A percentile compares a stretch with the other conserved stretches of the same genome.
Evolutionary conservation across 495 filamentous ascomycete genomes (phyloP).

Genomic region (Xylaria bambusicola): DNA sequence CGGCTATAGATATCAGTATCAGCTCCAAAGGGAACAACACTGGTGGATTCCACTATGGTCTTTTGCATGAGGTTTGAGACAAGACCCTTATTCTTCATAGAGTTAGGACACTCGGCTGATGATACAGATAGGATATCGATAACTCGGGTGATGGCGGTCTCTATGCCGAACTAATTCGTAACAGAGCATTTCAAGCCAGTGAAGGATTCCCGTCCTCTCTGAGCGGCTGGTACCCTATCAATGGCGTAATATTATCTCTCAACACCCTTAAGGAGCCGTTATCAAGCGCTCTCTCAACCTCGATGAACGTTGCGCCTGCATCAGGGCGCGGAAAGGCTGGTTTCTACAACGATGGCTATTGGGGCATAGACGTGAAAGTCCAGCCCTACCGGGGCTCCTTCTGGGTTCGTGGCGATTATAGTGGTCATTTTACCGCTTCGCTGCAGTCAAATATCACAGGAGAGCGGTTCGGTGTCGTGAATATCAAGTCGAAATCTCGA

Average conservation of each 20-base stretch:
- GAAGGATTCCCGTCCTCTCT: slow-evolving; percentile 43
- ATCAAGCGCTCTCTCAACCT: slow-evolving; percentile 58
- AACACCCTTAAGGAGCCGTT: slow-evolving; percentile 48
- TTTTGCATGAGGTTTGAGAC: slow-evolving; percentile 41
- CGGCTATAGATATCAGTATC: slow-evolving; percentile 36
- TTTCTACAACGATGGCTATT: slow-evolving; percentile 61
- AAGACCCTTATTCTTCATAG: background rate
- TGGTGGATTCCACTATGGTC: slow-evolving; percentile 39
- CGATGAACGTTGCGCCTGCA: slow-evolving; percentile 55
- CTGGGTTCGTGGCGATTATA: slow-evolving; percentile 53
- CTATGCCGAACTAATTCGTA: slow-evolving; percentile 72
- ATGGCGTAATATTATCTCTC: slow-evolving; percentile 51
- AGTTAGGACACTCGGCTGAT: background rate
- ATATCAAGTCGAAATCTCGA: slow-evolving; percentile 40
- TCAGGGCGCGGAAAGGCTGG: slow-evolving; percentile 45
- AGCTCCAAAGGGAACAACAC: slow-evolving; percentile 41
- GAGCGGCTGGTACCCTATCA: slow-evolving; percentile 57
- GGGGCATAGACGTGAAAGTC: slow-evolving; percentile 59
- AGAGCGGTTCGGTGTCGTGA: slow-evolving; percentile 45
- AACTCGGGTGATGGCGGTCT: slow-evolving; percentile 76
- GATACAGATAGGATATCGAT: slow-evolving; percentile 60
- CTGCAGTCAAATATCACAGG: slow-evolving; percentile 50
- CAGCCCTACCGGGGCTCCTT: slow-evolving; percentile 58
- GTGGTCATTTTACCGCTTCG: slow-evolving; percentile 44
- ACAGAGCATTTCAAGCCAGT: slow-evolving; percentile 64